These are phyloP conservation scores for Euptelea pleiosperma DNA, from an alignment of 164 flowering plant species.

Conservation along the genomic window DNA sequence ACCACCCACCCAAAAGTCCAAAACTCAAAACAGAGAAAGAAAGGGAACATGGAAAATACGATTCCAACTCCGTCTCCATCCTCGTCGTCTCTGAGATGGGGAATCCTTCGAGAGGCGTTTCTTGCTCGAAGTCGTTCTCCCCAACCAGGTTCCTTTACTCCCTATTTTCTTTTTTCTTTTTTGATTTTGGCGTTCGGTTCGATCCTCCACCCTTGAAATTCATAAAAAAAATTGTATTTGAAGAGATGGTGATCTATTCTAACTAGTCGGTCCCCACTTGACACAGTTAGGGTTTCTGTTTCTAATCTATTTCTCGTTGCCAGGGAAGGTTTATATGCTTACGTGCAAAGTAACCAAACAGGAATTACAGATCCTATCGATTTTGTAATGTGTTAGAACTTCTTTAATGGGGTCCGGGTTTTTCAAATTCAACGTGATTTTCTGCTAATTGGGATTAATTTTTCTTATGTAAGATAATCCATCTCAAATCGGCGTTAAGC, in stretches of 20 bases:
- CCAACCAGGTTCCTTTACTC: conserved; percentile 15
- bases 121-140: conserved; percentile 25
- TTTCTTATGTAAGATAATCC: conserved; percentile 21
- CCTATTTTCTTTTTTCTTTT: not conserved
- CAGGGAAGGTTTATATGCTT: no score
- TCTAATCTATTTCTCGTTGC: no score
- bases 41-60: not conserved
- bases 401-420: no score
- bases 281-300: conserved; percentile 6
- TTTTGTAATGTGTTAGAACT: no score
- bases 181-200: not conserved
- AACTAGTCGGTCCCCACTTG: no score
- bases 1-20: no score
- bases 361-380: no score
- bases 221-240: no score
- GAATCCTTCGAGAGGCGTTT: conserved; percentile 66
- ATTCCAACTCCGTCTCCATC: conserved; percentile 16
- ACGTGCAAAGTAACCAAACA: no score
- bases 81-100: conserved; percentile 65
- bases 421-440: not conserved
- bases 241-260: no score
- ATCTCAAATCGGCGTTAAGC: conserved; percentile 25
- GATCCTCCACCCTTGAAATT: not conserved
- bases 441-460: not conserved
- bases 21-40: no score